Evolutionary conservation across 2,329 filamentous ascomycete species (phyloP), one percentile per base, ranked within the genome.

Genomic region (Sporothrix humicola): DNA sequence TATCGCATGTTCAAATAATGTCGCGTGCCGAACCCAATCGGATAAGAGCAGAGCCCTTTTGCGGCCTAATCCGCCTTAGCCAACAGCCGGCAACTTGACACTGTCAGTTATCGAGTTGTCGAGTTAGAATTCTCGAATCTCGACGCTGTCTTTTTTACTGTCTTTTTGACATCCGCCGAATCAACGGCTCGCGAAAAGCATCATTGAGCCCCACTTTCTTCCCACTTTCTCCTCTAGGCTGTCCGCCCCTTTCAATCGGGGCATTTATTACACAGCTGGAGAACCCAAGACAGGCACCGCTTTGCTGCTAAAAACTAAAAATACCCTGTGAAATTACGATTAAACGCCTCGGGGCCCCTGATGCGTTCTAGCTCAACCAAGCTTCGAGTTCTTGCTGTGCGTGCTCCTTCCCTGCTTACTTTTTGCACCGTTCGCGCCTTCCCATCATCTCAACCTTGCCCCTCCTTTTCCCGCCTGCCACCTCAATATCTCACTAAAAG

Each of bases 401-500:
- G 6, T n/a, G 2, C 15, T 52, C 48, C 63, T 46, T n/a, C 17
- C 13, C 23, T 66, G 42, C 63, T 56, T 42, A 13, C 31, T 23
- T 52, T 37, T 37, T 37, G 31, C 31, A 37, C 23, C 23, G 31
- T 37, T 13, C 10, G 44, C 65, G 6, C 66, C 50, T 52, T 69
- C 23, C 48, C 42, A 12, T n/a, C 23, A 1, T 44, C 58, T 20
- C 58, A 42, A 15, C 17, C 70, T 52, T 72, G 48, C 74, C 72
- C 72, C 72, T 71, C 74, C 72, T 74, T 75, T 73, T 66, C 44
- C 20, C 44, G n/a, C 65, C 68, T 26, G 44, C 56, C 44, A 66
- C 66, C 58, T 59, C 8, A 31, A 31, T 7, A 26, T 17, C 23
- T 37, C 56, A 37, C 9, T 17, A 10, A 46, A 63, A 48, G 65